Evolutionary conservation across 1,284 basidiomycete genomes (phyloP), one percentile per base, ranked within the genome.

Genomic region (Trichosporon ovoides): DNA sequence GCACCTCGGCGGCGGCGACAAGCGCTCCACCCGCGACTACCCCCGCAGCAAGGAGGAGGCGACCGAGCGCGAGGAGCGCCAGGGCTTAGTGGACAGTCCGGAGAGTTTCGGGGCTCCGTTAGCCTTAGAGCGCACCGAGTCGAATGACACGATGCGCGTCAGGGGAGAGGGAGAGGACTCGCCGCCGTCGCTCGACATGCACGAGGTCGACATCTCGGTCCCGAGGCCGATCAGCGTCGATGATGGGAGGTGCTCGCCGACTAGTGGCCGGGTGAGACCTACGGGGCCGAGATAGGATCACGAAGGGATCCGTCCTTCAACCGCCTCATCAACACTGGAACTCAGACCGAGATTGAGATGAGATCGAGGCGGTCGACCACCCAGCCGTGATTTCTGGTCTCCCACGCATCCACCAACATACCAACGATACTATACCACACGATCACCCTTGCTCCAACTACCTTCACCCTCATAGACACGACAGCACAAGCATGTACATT

Each of bases 1-100:
- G n/a, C n/a, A n/a, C n/a, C n/a, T 53, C 14, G 63, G 69, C 10
- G 68, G 70, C 9, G 67, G 69, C 2, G 22, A 60, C 2, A 59
- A 64, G 59, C 57, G 70, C 3, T 67, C 66, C 1, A 63, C 58
- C 24, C 60, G 60, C 38, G 71, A 74, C 57, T 72, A 72, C 55
- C 72, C 72, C 14, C 68, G 71, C 56, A 24, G 67, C 18, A 38
- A 54, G 20, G 68, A 67, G 14, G 46, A 36, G 19, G 66, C 53
- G 2, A 31, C 53, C n/a, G 72, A 74, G 46, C 59, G 59, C 18
- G 68, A 69, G 56, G 71, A 74, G 57, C 62, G 72, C 10, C 53
- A 52, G 14, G 70, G 61, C 3, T 54, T 73, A 33, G 71, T 73
- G 7, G 53, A 35, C 55, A 46, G 18, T 14, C 46, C 46, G 2